Conservation (phyloP, 352 stramenopile genomes). For the Phytophthora fragariaefolia region DNA sequence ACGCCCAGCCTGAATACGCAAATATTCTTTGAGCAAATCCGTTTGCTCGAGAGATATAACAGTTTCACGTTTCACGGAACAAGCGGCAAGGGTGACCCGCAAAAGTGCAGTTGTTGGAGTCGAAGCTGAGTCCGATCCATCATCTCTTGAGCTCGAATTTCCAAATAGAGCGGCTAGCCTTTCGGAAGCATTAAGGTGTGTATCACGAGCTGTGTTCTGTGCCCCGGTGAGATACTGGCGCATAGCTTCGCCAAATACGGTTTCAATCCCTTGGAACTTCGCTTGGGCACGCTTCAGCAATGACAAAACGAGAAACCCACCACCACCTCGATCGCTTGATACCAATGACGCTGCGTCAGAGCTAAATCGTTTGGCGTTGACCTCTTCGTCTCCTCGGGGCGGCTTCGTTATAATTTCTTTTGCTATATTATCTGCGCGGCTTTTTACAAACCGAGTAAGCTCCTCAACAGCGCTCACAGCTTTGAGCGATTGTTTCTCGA, state of each 20-base stretch:
- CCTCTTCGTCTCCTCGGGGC: conserved; percentile 60
- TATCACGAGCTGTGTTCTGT: conserved; percentile 35
- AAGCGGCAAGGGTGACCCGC: conserved; percentile 40
- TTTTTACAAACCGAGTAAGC: conserved; percentile 25
- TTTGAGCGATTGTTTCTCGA: conserved; percentile 29
- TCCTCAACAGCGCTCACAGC: conserved; percentile 26
- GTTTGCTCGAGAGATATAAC: conserved; percentile 27
- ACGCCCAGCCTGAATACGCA: conserved; percentile 34
- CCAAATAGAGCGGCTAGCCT: conserved; percentile 17
- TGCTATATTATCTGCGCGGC: conserved; percentile 15
- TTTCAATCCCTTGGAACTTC: conserved; percentile 32
- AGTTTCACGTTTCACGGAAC: conserved; percentile 47
- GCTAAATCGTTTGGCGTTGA: conserved; percentile 49
- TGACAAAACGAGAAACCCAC: conserved; percentile 55
- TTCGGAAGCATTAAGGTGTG: background rate
- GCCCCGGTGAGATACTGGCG: conserved; percentile 58
- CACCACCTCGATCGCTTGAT: conserved; percentile 37
- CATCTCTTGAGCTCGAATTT: background rate
- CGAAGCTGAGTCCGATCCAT: background rate
- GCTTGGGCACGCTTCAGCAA: conserved; percentile 31
- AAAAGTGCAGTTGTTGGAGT: conserved; percentile 31
- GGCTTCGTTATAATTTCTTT: conserved; percentile 19
- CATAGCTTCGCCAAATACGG: conserved; percentile 53
- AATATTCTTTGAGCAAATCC: conserved; percentile 50
- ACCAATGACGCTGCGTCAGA: conserved; percentile 2